phyloP scores from a whole-genome alignment of 768 basidiomycete genomes.

The Mycena belliarum region DNA sequence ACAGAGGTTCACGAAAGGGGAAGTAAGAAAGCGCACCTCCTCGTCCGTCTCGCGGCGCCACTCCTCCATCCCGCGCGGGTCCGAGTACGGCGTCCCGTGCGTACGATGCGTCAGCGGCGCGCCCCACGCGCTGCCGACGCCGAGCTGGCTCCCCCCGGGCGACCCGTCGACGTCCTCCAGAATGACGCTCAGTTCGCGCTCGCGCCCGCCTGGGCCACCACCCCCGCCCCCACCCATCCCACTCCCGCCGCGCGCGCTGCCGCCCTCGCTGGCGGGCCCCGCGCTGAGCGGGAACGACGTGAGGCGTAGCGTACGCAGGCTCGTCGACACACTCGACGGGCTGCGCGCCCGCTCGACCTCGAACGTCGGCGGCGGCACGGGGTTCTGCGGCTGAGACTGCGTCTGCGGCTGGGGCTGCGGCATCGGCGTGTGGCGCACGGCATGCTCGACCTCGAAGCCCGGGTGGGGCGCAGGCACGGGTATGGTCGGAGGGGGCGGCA shows the following conservation, averaged over 20 bases:
- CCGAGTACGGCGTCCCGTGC: slow-evolving; percentile 9
- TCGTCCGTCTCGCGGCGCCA: slow-evolving; percentile 12
- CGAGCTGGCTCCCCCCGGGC: slow-evolving; percentile 1
- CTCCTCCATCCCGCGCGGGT: slow-evolving; percentile 18
- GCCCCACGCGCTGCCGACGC: background rate
- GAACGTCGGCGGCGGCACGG: background rate
- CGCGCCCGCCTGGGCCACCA: no score
- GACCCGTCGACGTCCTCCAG: slow-evolving; percentile 3
- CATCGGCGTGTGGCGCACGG: background rate
- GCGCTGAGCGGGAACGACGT: no score
- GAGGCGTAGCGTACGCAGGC: no score
- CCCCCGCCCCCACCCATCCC: no score
- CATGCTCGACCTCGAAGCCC: no score
- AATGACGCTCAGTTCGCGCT: no score
- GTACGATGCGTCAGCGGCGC: no score
- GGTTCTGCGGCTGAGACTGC: background rate
- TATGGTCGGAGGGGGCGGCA: background rate
- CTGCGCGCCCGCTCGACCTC: slow-evolving; percentile 5
- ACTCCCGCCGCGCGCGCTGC: no score
- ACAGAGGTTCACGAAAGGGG: background rate
- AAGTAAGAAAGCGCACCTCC: background rate
- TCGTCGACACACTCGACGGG: no score
- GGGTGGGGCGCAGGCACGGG: background rate
- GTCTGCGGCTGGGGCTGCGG: background rate
- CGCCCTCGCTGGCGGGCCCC: no score